Conservation (phyloP, 441 rosid genomes). For the Populus trichocarpa region DNA sequence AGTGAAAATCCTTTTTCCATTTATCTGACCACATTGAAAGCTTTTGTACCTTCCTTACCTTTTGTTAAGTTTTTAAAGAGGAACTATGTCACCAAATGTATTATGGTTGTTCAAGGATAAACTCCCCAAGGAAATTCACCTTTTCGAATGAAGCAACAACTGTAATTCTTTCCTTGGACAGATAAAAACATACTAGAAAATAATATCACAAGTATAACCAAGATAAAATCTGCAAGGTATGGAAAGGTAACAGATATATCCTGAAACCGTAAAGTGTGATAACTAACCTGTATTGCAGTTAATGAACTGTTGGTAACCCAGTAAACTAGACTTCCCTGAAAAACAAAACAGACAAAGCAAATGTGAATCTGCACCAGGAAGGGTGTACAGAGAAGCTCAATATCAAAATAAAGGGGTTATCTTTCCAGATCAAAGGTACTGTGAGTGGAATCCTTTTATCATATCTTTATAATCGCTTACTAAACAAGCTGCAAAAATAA, state of each 20-base stretch:
- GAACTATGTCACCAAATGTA: background rate
- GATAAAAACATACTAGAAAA: background rate
- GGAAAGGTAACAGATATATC: background rate
- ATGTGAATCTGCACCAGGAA: slow-evolving; percentile 7
- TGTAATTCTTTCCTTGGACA: background rate
- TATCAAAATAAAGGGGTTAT: background rate
- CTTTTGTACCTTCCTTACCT: background rate
- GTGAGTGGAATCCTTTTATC: background rate
- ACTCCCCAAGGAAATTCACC: background rate
- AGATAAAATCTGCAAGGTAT: background rate
- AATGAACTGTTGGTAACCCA: slow-evolving; percentile 85
- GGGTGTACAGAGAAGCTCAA: background rate
- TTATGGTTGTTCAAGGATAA: background rate
- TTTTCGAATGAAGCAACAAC: background rate
- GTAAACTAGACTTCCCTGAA: slow-evolving; percentile 86
- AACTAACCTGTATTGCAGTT: slow-evolving; percentile 62
- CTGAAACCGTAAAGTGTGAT: slow-evolving; percentile 1
- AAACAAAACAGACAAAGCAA: slow-evolving; percentile 19
- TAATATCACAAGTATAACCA: background rate
- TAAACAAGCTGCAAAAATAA: background rate
- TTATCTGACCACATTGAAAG: background rate
- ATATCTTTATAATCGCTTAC: background rate
- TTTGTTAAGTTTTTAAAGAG: background rate
- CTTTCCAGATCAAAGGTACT: background rate
- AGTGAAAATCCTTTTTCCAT: background rate